Evolutionary conservation across 1,284 basidiomycete species (phyloP).

Genomic region (Marasmius oreades): DNA sequence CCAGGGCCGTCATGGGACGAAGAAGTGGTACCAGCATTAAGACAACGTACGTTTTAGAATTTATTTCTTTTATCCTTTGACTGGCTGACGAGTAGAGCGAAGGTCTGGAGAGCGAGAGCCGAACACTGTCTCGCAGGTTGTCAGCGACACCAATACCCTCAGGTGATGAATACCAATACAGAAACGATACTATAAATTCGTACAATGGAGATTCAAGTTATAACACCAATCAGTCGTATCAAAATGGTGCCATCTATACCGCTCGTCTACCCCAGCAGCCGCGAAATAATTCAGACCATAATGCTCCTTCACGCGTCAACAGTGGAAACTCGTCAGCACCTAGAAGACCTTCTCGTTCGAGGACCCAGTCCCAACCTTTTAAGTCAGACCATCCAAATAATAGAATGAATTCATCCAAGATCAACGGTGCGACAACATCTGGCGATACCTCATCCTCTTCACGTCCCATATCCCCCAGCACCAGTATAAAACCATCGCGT

Average conservation of each 20-base stretch:
- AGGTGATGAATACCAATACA: constrained; percentile 31
- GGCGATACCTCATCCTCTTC: not conserved
- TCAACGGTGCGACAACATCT: not conserved
- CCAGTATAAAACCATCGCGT: constrained; percentile 15
- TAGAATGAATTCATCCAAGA: not conserved
- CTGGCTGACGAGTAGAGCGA: constrained; percentile 13
- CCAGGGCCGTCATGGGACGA: constrained; percentile 66
- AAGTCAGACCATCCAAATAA: not conserved
- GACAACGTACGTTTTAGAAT: constrained; percentile 51
- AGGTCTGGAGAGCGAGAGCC: constrained; percentile 75
- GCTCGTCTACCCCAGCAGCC: not conserved
- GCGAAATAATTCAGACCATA: constrained; percentile 1
- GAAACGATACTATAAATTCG: constrained; percentile 4
- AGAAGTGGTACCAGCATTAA: constrained; percentile 64
- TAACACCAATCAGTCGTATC: not conserved
- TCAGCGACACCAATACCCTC: constrained; percentile 67
- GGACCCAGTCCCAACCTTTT: constrained; percentile 1
- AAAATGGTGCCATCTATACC: not conserved
- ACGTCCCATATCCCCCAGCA: constrained; percentile 12
- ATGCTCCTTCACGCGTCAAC: constrained; percentile 5
- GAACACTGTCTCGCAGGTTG: constrained; percentile 65
- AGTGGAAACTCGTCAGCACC: not conserved
- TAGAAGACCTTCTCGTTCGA: not conserved
- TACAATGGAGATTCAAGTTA: not conserved
- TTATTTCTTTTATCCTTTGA: constrained; percentile 5